Conservation (phyloP, 129 eudicot genomes). For the Artemisia argyi region DNA sequence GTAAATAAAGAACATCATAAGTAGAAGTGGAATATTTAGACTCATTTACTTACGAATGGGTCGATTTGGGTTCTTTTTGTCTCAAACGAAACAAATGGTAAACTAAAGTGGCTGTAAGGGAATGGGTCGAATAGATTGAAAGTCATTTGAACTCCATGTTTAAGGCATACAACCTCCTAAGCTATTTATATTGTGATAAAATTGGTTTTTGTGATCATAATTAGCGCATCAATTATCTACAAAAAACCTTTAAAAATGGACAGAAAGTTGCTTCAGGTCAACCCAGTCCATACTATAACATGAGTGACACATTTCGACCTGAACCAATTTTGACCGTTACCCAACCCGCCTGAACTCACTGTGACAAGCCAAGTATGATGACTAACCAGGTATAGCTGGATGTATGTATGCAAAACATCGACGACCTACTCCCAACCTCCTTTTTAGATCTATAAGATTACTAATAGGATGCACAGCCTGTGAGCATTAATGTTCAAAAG, state of each 20-base stretch:
- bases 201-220: not conserved
- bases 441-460: conserved; percentile 84
- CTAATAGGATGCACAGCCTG: conserved; percentile 99
- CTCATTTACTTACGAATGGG: not conserved
- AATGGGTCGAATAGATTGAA: not conserved
- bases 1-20: not conserved
- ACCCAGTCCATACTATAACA: not conserved
- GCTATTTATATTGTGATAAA: not conserved
- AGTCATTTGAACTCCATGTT: not conserved
- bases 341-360: not conserved
- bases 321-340: not conserved
- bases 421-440: conserved; percentile 91
- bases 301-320: too few relatives aligned
- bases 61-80: not conserved
- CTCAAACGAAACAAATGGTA: not conserved
- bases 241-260: not conserved
- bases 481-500: conserved; percentile 15
- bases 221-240: not conserved
- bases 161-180: not conserved
- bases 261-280: not conserved
- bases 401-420: conserved; percentile 97
- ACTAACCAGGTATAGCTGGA: conserved; percentile 94
- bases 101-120: not conserved
- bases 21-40: not conserved
- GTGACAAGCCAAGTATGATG: not conserved